A percentile compares a stretch with the other conserved stretches of the same genome.
Conservation (phyloP, 768 basidiomycete species). For the Lactarius vividus region DNA sequence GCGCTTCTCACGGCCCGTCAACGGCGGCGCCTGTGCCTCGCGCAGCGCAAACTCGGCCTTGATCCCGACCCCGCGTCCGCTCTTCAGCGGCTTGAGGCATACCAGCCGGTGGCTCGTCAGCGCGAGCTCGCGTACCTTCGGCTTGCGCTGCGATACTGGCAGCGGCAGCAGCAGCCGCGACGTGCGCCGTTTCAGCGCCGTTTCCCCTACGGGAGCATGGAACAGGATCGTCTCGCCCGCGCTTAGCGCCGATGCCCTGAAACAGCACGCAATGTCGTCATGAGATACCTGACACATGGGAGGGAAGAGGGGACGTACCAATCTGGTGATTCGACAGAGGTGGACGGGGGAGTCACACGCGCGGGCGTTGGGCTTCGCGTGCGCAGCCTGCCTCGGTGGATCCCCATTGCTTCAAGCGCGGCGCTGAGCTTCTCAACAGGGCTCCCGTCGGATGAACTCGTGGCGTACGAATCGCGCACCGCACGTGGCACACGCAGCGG, state of each 20-base stretch:
- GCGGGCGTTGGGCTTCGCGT: conserved; percentile 53
- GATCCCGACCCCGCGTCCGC: conserved; percentile 40
- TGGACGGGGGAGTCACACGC: conserved; percentile 27
- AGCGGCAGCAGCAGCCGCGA: conserved; percentile 51
- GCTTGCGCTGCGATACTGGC: conserved; percentile 46
- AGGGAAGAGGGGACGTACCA: conserved; percentile 40
- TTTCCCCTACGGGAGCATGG: conserved; percentile 52
- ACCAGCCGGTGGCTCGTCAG: conserved; percentile 56
- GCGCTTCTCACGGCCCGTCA: conserved; percentile 46
- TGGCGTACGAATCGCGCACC: conserved; percentile 35
- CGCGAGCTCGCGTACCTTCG: conserved; percentile 53
- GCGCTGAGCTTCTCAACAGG: conserved; percentile 40
- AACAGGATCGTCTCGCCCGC: conserved; percentile 50
- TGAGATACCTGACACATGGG: not conserved
- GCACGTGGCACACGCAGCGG: conserved; percentile 33
- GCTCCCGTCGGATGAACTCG: conserved; percentile 51
- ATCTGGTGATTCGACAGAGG: conserved; percentile 35
- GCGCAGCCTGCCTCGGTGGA: conserved; percentile 52
- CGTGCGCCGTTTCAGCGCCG: conserved; percentile 53
- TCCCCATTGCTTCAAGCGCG: conserved; percentile 35
- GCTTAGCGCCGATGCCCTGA: conserved; percentile 40
- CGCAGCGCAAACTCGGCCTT: conserved; percentile 53
- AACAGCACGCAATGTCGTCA: not conserved
- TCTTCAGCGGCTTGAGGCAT: conserved; percentile 51
- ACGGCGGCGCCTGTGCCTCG: conserved; percentile 17